A percentile compares a stretch with the other conserved stretches of the same genome.
phyloP scores from a whole-genome alignment of 2,329 filamentous ascomycete genomes.

The Penicillium sp. region DNA sequence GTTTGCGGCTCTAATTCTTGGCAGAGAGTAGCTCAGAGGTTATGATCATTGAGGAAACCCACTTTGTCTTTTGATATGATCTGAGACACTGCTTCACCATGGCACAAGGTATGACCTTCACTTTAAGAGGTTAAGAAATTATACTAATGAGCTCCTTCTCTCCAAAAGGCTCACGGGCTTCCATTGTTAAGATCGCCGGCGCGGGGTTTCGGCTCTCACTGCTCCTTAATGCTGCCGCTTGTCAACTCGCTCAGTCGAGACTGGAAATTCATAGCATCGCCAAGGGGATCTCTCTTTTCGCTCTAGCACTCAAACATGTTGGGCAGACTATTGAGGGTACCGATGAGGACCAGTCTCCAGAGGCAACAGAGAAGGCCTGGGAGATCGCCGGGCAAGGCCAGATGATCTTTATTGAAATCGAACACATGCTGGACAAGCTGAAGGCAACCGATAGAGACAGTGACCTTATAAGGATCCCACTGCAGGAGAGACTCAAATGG shows the following conservation, averaged over 20 bases:
- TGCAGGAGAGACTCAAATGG: constrained; percentile 41
- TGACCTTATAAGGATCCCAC: constrained; percentile 27
- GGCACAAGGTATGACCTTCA: constrained; percentile 16
- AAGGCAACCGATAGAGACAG: constrained; percentile 29
- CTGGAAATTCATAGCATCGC: constrained; percentile 46
- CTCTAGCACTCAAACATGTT: constrained; percentile 42
- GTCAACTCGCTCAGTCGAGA: constrained; percentile 41
- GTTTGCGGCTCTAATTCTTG: constrained; percentile 22
- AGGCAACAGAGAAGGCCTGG: constrained; percentile 37
- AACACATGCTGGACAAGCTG: constrained; percentile 42
- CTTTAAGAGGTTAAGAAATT: background rate
- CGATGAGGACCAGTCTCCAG: constrained; percentile 33
- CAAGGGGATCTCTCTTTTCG: constrained; percentile 44
- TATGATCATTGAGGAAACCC: constrained; percentile 11
- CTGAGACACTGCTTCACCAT: constrained; percentile 11
- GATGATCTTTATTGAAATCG: constrained; percentile 43
- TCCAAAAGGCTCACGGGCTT: constrained; percentile 20
- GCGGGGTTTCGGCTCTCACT: constrained; percentile 43
- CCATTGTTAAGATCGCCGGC: constrained; percentile 27
- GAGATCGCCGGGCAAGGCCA: constrained; percentile 43
- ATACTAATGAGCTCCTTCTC: background rate
- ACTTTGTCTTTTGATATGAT: background rate
- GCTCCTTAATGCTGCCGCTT: constrained; percentile 44
- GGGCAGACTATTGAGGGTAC: constrained; percentile 34
- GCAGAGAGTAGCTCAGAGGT: background rate